A percentile compares a stretch with the other conserved stretches of the same genome.
These are phyloP conservation scores for Platanthera guangdongensis DNA, from an alignment of 106 monocot genomes.

Conservation along the genomic window DNA sequence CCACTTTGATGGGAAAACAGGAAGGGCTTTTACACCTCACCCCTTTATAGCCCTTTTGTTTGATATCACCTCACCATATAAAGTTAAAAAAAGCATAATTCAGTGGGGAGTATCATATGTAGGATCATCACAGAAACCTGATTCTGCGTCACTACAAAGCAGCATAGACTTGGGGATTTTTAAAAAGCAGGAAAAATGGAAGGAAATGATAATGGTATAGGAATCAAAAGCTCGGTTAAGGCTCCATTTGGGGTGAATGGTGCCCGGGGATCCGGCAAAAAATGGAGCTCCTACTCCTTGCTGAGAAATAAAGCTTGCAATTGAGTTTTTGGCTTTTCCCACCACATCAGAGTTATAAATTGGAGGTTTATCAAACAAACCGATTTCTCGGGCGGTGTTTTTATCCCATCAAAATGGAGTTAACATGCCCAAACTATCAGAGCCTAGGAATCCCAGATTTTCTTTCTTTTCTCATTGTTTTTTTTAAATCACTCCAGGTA, in stretches of 20 bases:
- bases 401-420: no score
- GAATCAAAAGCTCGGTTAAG: neutral
- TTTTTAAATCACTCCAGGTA: no score
- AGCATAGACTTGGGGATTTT: conserved; percentile 12
- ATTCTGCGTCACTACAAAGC: conserved; percentile 56
- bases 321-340: no score
- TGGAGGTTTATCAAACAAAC: neutral
- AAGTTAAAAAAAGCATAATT: neutral
- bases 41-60: conserved; percentile 7
- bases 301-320: no score
- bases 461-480: no score
- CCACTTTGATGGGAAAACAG: conserved; percentile 8
- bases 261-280: no score
- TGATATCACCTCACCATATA: conserved; percentile 17
- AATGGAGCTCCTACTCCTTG: no score
- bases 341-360: no score
- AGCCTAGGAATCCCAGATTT: no score
- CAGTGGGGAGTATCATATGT: conserved; percentile 1
- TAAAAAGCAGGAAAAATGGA: conserved; percentile 1
- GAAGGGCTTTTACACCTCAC: neutral
- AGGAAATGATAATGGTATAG: neutral
- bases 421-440: no score
- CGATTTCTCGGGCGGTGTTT: neutral
- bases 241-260: neutral
- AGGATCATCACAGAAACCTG: conserved; percentile 20